Evolutionary conservation across 495 filamentous ascomycete genomes (phyloP).

Genomic region (Aspergillus nanangensis): DNA sequence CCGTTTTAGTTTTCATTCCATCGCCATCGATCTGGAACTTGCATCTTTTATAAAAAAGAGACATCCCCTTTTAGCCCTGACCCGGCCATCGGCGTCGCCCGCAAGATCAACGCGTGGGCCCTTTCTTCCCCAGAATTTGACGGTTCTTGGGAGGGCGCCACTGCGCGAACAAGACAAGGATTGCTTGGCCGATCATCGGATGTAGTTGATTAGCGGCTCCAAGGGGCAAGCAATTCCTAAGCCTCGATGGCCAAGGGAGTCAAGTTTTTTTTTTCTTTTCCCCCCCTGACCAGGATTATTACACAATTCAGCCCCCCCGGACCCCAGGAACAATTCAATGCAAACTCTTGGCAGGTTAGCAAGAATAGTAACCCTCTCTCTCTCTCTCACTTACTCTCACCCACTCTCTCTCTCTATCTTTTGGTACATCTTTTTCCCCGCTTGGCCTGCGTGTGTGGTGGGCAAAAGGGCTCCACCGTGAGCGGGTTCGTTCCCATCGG

Average conservation of each 20-base stretch:
- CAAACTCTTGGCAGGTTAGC: too few relatives aligned
- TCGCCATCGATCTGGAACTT: too few relatives aligned
- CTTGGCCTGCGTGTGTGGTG: constrained; percentile 1
- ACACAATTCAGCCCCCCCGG: too few relatives aligned
- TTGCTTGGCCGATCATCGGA: constrained; percentile 1
- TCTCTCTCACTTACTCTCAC: neutral
- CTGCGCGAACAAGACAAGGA: neutral
- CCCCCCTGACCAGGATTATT: too few relatives aligned
- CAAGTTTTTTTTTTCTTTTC: too few relatives aligned
- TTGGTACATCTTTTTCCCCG: too few relatives aligned
- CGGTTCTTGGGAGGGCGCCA: neutral
- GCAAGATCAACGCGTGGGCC: constrained; percentile 5
- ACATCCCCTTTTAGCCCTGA: neutral
- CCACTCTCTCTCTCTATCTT: neutral
- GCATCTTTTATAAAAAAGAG: constrained; percentile 2
- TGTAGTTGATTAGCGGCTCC: neutral
- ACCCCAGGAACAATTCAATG: too few relatives aligned
- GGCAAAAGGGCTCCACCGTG: constrained; percentile 2
- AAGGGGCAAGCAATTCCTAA: neutral
- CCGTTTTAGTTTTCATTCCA: too few relatives aligned
- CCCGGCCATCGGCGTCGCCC: constrained; percentile 12
- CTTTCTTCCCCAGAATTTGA: constrained; percentile 5
- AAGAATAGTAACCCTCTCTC: too few relatives aligned
- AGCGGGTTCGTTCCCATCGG: constrained; percentile 9
- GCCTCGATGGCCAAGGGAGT: too few relatives aligned